Base-by-base conservation (phyloP, 2,329 filamentous ascomycete species). In the Uncinocarpus reesii region DNA sequence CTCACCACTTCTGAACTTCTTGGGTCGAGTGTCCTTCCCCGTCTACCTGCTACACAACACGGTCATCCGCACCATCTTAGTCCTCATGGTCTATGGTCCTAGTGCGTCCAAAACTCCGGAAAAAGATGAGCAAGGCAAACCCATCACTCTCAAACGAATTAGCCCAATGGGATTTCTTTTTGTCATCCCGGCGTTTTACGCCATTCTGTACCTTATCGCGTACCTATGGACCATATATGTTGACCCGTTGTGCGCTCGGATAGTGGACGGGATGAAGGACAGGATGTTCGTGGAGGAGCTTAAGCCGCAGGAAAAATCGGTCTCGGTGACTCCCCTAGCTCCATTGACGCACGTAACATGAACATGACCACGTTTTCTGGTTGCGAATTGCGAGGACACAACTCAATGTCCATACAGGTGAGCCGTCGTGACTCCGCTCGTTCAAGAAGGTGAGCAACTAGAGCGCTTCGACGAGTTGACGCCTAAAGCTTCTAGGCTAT, bases 1-100 rank as follows among this genome's bases (percentile, higher is more conserved):
- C 5, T 32, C 36, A 3, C 55, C 56, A 1, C 20, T 60, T 8
- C 54, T 60, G 47, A 59, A 57, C 31, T 62, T 58, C 51, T 44
- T 62, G 5, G 60, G 60, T 7, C 55, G 57, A 0, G 52, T 57
- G 11, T 60, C 58, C 7, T 60, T 61, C 50, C 53, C 59, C 8
- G 55, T 62, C 7, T 62, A 62, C 49, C 49, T 62, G 7, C 45
- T 62, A 4, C 60, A 61, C 51, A 56, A 58, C 29, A 55, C 55
- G 1, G 38, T 61, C 2, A 59, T 62, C 38, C 52, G 57, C n/a
- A 60, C 58, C 1, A 42, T 61, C 2, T 42, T 60, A 16, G 52
- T 55, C 18, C 57, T 55, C 55, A 42, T 62, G 47, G 44, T 57
- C 1, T 61, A 60, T 34, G 51, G 54, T 7, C 40, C 40, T 23